Base-by-base conservation (phyloP, 805 yeast species). In the Metschnikowia peoriensis region DNA sequence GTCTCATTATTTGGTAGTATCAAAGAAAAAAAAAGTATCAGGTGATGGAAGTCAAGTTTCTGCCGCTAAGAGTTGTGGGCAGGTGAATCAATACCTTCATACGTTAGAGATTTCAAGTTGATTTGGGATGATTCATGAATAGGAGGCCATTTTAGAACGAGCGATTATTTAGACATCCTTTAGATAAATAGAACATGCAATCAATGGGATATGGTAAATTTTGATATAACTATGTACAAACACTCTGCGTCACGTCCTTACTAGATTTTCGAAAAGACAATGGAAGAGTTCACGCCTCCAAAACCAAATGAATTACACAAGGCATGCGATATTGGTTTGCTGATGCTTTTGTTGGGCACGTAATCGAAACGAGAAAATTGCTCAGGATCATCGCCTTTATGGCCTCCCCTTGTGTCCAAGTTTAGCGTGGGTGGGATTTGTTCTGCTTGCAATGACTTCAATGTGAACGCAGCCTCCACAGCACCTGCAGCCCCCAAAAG, bases 401-500 rank as follows among this genome's bases (percentile, higher is more conserved):
- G 79, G 28, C 75, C 79, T 10, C 85, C 86, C 4, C 78, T 70
- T 28, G 72, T 60, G 2, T 78, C 74, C 52, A 91, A 77, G 64
- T 94, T 94, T 52, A 88, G 68, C 0, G 96, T 90, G 8, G 96
- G 96, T 0, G 98, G 98, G 2, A 89, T 60, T 1, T 72, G 63
- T 8, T 79, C 76, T 3, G 82, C 66, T 39, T 79, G 66, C 44
- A 93, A 61, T 0, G 97, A 84, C 62, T 85, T 64, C 2, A 90
- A 71, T 0, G 97, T 84, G 66, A 89, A 89, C 1, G 91, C 84
- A 4, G 96, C 82, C 63, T 94, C 99, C 4, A 94, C 89, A 0
- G 97, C 84, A 6, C 99, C 99, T 0, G 99, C 94, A 1, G 97
- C 99, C 1, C 99, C 99, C 29, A 94, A 72, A 17, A 93, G 74